A percentile compares a stretch with the other conserved stretches of the same genome.
Conservation (phyloP, 2,329 filamentous ascomycete genomes). For the Ceratocystis eucalypticola region DNA sequence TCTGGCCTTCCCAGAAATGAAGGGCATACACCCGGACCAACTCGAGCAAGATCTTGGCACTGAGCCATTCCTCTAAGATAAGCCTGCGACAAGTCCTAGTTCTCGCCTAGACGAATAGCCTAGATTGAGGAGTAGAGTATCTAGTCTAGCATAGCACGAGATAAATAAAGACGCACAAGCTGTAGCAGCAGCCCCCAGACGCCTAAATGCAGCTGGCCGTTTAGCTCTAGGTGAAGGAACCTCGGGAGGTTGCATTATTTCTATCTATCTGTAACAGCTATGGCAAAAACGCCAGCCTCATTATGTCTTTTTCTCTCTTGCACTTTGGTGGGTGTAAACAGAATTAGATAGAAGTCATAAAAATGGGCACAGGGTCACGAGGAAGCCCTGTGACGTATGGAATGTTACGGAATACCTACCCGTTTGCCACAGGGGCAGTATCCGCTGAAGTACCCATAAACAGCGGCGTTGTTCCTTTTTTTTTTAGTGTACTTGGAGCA, state of each 20-base stretch:
- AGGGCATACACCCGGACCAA: not conserved
- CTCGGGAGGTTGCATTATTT: not conserved
- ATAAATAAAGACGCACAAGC: not conserved
- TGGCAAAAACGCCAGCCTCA: not conserved
- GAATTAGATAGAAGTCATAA: not conserved
- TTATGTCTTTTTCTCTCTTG: not conserved
- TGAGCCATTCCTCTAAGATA: not conserved
- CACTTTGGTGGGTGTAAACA: not conserved
- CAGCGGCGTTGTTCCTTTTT: not conserved
- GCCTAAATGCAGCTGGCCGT: not conserved
- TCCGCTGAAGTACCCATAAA: not conserved
- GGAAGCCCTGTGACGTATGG: not conserved
- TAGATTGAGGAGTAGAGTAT: not conserved
- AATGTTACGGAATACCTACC: not conserved
- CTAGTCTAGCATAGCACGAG: too few relatives aligned
- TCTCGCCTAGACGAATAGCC: not conserved
- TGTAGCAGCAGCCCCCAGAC: not conserved
- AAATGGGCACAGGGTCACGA: constrained; percentile 1
- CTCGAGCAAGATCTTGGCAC: not conserved
- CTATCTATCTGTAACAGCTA: not conserved
- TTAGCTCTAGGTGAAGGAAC: not conserved
- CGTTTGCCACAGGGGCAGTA: constrained; percentile 11
- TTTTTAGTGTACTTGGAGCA: not conserved
- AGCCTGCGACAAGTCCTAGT: not conserved
- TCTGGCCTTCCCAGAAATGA: not conserved